phyloP scores from a whole-genome alignment of 331 rosid species.

The Rhamnella rubrinervis region DNA sequence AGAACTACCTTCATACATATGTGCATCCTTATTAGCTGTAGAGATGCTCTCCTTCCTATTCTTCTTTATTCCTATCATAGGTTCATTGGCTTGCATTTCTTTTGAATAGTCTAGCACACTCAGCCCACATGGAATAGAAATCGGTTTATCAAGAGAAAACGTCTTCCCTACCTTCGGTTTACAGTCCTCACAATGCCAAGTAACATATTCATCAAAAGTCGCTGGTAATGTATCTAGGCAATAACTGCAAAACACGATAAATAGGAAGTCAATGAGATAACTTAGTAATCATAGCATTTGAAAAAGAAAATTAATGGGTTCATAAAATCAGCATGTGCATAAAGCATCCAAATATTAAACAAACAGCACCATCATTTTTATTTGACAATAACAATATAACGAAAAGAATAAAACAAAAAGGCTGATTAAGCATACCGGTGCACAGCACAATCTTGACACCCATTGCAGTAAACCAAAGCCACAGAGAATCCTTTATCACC shows the following conservation, averaged over 20 bases:
- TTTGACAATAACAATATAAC: too few species aligned
- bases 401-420: neutral
- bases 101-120: neutral
- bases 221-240: conserved; percentile 52
- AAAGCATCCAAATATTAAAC: neutral
- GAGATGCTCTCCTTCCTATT: conserved; percentile 15
- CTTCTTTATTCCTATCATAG: conserved; percentile 19
- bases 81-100: conserved; percentile 14
- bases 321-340: neutral
- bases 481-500: conserved; percentile 47
- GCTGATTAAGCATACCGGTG: conserved; percentile 51
- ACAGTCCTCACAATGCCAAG: conserved; percentile 76
- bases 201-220: conserved; percentile 27
- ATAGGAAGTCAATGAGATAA: conserved; percentile 3
- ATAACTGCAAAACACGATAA: conserved; percentile 45
- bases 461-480: conserved; percentile 41
- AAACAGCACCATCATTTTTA: neutral
- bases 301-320: neutral
- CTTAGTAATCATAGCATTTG: neutral
- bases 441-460: conserved; percentile 39
- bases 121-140: conserved; percentile 9
- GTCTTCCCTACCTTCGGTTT: conserved; percentile 21
- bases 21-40: conserved; percentile 11
- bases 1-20: conserved; percentile 11
- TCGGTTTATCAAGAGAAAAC: conserved; percentile 13